Evolutionary conservation across 148 eudicot genomes (phyloP), one percentile per base, ranked within the genome.

Genomic region (Fagopyrum esculentum): DNA sequence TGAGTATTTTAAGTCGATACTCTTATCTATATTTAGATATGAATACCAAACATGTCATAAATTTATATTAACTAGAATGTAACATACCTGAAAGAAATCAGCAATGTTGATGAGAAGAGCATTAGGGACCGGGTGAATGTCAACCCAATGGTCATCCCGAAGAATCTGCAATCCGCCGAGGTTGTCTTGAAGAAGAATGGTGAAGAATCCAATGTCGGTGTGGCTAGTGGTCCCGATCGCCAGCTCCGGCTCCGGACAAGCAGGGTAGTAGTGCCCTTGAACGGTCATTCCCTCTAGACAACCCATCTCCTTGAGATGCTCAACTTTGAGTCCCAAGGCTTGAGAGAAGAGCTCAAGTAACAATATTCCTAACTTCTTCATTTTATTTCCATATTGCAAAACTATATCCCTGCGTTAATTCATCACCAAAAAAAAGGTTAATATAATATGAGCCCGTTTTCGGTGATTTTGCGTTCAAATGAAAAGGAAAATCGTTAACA

Each of bases 201-300:
- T 73, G 61, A 73, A 49, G 75, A 73, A 73, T n/a, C 43, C 35
- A 3, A 9, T 29, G 40, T 73, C 75, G 2, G 59, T 11, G 19
- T 73, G 75, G 26, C 17, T 73, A 0, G 10, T 26, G 8, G n/a
- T 35, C 4, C 75, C 75, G n/a, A 73, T 73, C 7, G 60, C 60
- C 45, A 22, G 10, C 44, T 73, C 75, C 11, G 75, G 75, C n/a
- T 73, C 46, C 10, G 75, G 75, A 15, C 75, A 73, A 2, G 75
- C 45, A 0, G 75, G 75, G 45, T 73, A 73, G 59, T 51, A 73
- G 17, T 73, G 75, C 3, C 74, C 74, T 4, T 46, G 30, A 3
- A 72, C 16, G 35, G 19, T 9, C 15, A 72, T 12, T 22, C 52
- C 55, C 57, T 72, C 72, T 74, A 35, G 56, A 4, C 22, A 15